These are phyloP conservation scores for Melastoma malabathricum DNA, from an alignment of 345 rosid genomes.

Conservation along the genomic window DNA sequence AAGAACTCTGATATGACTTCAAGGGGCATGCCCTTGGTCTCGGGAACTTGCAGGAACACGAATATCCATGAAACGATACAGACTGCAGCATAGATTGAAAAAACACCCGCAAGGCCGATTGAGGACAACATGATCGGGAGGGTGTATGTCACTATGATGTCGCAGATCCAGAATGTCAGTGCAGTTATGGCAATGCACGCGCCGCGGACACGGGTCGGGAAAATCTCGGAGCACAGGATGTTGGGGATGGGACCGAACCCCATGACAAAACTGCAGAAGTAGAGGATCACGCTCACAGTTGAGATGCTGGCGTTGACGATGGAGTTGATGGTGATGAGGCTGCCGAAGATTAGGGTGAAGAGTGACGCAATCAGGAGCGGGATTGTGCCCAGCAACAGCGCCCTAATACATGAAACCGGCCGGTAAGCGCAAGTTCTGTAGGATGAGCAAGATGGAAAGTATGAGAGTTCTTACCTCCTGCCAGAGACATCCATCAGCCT, in stretches of 20 bases:
- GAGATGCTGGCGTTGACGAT: constrained; percentile 21
- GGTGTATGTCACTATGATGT: constrained; percentile 26
- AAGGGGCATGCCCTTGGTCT: constrained; percentile 44
- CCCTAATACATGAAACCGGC: constrained; percentile 9
- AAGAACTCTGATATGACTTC: constrained; percentile 39
- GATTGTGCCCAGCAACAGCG: constrained; percentile 23
- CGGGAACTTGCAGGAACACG: constrained; percentile 31
- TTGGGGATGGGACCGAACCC: constrained; percentile 33
- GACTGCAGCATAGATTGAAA: constrained; percentile 15
- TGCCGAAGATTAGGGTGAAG: constrained; percentile 16
- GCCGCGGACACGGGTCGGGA: constrained; percentile 33
- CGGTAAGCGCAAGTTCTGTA: neutral
- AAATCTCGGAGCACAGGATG: constrained; percentile 34
- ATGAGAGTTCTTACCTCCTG: constrained; percentile 18
- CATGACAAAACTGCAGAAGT: constrained; percentile 27
- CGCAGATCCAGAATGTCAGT: constrained; percentile 22
- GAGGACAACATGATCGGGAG: constrained; percentile 23
- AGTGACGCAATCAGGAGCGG: constrained; percentile 25
- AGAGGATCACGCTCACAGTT: constrained; percentile 17
- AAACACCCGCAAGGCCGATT: constrained; percentile 26
- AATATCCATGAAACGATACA: constrained; percentile 27
- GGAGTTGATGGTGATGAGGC: constrained; percentile 9
- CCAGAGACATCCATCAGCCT: constrained; percentile 35
- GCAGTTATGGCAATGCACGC: constrained; percentile 32
- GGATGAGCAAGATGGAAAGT: neutral